phyloP scores from a whole-genome alignment of 2,329 filamentous ascomycete species.

The Cladophialophora bantiana region DNA sequence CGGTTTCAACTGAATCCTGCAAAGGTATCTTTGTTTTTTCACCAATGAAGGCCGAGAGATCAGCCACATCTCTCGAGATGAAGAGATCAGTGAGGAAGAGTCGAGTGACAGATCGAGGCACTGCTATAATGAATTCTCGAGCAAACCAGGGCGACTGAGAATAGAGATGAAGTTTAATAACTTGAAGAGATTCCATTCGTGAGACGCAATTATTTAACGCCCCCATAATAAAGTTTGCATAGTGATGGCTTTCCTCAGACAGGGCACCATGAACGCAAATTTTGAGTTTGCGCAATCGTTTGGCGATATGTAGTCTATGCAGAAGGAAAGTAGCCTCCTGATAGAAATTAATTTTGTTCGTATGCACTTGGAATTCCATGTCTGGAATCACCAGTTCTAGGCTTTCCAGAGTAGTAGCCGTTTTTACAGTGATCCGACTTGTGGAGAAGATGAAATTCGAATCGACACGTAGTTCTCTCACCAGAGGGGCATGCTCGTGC shows the following conservation, averaged over 20 bases:
- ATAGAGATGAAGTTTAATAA: constrained; percentile 36
- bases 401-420: constrained; percentile 25
- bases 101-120: constrained; percentile 30
- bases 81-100: constrained; percentile 32
- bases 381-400: constrained; percentile 25
- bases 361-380: constrained; percentile 2
- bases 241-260: constrained; percentile 13
- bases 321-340: constrained; percentile 3
- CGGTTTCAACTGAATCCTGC: neutral
- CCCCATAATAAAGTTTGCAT: constrained; percentile 30
- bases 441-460: constrained; percentile 29
- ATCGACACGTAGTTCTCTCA: constrained; percentile 32
- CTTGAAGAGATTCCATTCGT: constrained; percentile 22
- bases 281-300: constrained; percentile 24
- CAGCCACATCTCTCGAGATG: constrained; percentile 7
- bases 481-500: constrained; percentile 1
- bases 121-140: constrained; percentile 27
- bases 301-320: neutral
- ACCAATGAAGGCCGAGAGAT: constrained; percentile 7
- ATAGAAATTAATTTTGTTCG: constrained; percentile 4
- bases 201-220: constrained; percentile 24
- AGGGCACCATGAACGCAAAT: constrained; percentile 31
- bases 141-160: constrained; percentile 25
- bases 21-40: constrained; percentile 13
- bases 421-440: constrained; percentile 4